A percentile compares a stretch with the other conserved stretches of the same genome.
Conservation (phyloP, 2,329 filamentous ascomycete species). For the Arthroderma sp. region DNA sequence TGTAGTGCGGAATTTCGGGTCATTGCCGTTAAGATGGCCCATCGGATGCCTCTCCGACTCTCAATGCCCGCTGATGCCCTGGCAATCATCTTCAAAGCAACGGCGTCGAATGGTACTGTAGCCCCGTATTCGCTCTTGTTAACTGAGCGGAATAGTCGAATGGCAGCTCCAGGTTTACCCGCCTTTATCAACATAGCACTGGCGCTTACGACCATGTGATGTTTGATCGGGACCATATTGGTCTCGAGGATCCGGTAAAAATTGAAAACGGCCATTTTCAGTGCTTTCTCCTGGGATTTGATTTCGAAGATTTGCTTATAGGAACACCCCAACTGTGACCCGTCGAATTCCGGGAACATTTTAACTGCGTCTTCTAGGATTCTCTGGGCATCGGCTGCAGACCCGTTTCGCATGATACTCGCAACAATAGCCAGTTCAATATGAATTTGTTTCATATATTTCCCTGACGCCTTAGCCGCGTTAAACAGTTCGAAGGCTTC, state of each 20-base stretch:
- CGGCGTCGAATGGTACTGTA: conserved; percentile 24
- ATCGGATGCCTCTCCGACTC: conserved; percentile 28
- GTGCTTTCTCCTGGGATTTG: conserved; percentile 17
- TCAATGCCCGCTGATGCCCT: conserved; percentile 23
- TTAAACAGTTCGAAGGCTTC: conserved; percentile 24
- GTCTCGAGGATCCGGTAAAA: conserved; percentile 29
- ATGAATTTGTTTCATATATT: conserved; percentile 24
- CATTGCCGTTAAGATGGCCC: conserved; percentile 31
- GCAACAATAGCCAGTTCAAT: conserved; percentile 29
- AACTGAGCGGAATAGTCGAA: conserved; percentile 26
- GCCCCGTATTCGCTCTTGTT: conserved; percentile 29
- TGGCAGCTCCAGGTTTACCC: conserved; percentile 19
- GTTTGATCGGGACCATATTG: conserved; percentile 25
- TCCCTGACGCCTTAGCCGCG: conserved; percentile 21
- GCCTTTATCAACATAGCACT: conserved; percentile 21
- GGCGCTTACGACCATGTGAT: conserved; percentile 24
- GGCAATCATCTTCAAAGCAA: conserved; percentile 29
- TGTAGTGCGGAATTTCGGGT: conserved; percentile 23
- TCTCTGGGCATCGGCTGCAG: conserved; percentile 22
- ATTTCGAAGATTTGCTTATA: conserved; percentile 26
- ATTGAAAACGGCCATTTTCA: conserved; percentile 28
- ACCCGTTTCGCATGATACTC: conserved; percentile 23
- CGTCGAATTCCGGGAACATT: conserved; percentile 16
- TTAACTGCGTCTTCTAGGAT: conserved; percentile 25
- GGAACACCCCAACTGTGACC: conserved; percentile 24